These are phyloP conservation scores for Pythium dissotocum DNA, from an alignment of 352 stramenopile genomes.

Conservation along the genomic window DNA sequence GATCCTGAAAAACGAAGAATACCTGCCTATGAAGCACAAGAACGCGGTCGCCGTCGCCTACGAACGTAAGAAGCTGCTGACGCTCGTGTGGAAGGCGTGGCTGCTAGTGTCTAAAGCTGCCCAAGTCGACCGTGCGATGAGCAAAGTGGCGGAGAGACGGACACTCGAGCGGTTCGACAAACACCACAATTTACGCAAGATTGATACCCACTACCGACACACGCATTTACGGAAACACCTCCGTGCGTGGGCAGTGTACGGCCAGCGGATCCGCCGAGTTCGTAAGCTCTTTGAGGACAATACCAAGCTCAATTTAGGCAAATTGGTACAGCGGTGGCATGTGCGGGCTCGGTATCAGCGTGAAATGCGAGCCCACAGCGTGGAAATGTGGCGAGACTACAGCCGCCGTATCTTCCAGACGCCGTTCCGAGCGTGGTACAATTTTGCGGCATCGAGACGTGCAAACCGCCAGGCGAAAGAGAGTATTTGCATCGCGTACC, in stretches of 20 bases:
- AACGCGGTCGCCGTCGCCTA: constrained; percentile 34
- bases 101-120: constrained; percentile 44
- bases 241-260: constrained; percentile 48
- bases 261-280: constrained; percentile 54
- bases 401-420: constrained; percentile 66
- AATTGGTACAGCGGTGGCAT: constrained; percentile 50
- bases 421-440: constrained; percentile 73
- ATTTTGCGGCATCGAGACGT: constrained; percentile 41
- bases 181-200: constrained; percentile 68
- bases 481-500: constrained; percentile 68
- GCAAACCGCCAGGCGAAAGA: constrained; percentile 49
- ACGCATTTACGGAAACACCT: constrained; percentile 58
- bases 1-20: constrained; percentile 43
- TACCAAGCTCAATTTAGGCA: constrained; percentile 41
- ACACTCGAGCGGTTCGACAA: constrained; percentile 71
- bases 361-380: constrained; percentile 40
- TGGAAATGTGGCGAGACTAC: constrained; percentile 68
- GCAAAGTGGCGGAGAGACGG: constrained; percentile 43
- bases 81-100: constrained; percentile 40
- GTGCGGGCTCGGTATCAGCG: constrained; percentile 61
- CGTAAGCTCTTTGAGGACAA: constrained; percentile 65
- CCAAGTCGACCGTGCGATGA: constrained; percentile 64
- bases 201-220: constrained; percentile 62
- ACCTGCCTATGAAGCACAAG: constrained; percentile 48
- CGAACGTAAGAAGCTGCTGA: constrained; percentile 36